These are phyloP conservation scores for Musa acuminata DNA, from an alignment of 176 grass and related monocot genomes.

Conservation along the genomic window DNA sequence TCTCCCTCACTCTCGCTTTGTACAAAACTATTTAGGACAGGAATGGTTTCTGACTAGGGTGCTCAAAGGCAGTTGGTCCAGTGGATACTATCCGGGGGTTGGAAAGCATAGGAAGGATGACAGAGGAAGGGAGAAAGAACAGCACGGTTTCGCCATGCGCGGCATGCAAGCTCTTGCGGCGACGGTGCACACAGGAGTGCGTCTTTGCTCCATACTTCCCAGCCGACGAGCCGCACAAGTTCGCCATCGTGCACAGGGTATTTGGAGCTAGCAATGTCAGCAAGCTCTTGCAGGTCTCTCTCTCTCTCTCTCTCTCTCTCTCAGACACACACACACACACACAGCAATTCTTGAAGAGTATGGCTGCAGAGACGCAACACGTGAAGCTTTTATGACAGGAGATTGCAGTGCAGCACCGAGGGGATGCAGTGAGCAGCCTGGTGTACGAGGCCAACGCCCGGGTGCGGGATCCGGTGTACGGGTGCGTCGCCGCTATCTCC, in stretches of 20 bases:
- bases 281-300: conserved; percentile 16
- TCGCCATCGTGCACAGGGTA: conserved; percentile 14
- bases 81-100: neutral
- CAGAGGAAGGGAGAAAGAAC: neutral
- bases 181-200: conserved; percentile 16
- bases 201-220: conserved; percentile 13
- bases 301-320: conserved; percentile 7
- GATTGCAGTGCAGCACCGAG: conserved; percentile 68
- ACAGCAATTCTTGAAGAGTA: neutral
- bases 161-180: conserved; percentile 6
- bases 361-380: neutral
- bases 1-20: neutral
- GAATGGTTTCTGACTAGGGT: neutral
- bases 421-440: conserved; percentile 96
- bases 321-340: too few species aligned
- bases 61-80: neutral
- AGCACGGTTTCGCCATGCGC: conserved; percentile 10
- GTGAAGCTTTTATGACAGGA: conserved; percentile 37
- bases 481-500: conserved; percentile 86
- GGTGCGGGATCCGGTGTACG: conserved; percentile 80
- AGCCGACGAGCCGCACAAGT: conserved; percentile 6
- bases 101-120: neutral
- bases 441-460: conserved; percentile 98
- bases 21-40: neutral
- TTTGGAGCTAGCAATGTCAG: conserved; percentile 20